Evolutionary conservation across 176 grass and related monocot species (phyloP).

Genomic region (Tuctoria greenei): DNA sequence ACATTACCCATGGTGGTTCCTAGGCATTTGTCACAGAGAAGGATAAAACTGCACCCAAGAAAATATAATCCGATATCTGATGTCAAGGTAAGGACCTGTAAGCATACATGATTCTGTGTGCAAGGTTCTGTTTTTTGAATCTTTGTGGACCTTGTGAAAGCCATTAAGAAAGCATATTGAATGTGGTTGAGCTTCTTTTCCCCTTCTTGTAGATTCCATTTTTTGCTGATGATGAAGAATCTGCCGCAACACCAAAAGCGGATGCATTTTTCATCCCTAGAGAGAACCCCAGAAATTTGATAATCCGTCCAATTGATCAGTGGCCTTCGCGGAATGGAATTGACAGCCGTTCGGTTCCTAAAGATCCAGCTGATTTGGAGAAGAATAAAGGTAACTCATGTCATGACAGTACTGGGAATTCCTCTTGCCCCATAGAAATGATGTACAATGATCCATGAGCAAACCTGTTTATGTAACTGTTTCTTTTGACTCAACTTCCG

Average conservation of each 20-base stretch:
- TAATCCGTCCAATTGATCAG: constrained; percentile 86
- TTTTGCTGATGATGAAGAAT: constrained; percentile 78
- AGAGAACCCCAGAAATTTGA: constrained; percentile 88
- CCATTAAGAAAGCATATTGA: constrained; percentile 14
- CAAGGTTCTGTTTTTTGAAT: constrained; percentile 16
- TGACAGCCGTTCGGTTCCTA: constrained; percentile 34
- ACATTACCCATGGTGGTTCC: constrained; percentile 67
- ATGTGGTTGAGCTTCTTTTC: constrained; percentile 17
- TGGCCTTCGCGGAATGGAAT: constrained; percentile 46
- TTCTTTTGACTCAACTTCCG: constrained; percentile 7
- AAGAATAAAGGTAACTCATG: constrained; percentile 49
- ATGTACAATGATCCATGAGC: not conserved
- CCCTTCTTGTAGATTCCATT: constrained; percentile 64
- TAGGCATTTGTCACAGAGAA: constrained; percentile 85
- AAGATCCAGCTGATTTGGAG: constrained; percentile 40
- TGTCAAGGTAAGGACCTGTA: constrained; percentile 59
- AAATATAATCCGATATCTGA: constrained; percentile 73
- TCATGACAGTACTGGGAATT: not conserved
- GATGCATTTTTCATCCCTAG: constrained; percentile 89
- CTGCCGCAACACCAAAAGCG: constrained; percentile 75
- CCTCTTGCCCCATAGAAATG: not conserved
- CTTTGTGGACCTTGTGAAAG: not conserved
- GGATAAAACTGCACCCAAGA: constrained; percentile 72
- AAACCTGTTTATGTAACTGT: not conserved
- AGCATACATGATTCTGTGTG: not conserved